Base-by-base conservation (phyloP, 345 rosid species). In the Isatis tinctoria region DNA sequence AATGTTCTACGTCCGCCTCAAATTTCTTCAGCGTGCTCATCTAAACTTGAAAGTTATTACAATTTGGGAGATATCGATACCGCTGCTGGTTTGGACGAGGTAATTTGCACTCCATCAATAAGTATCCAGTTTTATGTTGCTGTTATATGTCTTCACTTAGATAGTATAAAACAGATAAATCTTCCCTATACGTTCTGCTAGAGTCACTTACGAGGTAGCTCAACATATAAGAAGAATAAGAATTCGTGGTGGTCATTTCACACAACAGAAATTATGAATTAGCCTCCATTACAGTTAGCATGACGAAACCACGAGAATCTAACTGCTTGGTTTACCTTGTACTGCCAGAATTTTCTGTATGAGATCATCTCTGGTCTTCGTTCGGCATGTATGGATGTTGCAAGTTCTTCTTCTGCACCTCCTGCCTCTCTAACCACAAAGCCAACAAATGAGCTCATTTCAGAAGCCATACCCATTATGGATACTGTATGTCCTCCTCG, bases 1-100 rank as follows among this genome's bases (percentile, higher is more conserved):
- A 92, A 87, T 73, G 86, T 92, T 64, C 90, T 95, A 65, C 96
- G 76, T 65, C 99, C 99, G 48, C 99, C 99, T 79, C 91, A 68
- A 67, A 75, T 74, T 52, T 75, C 88, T 56, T 65, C 88, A 65
- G 52, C 81, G 54, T 69, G 67, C 76, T 72, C 93, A 66, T 83
- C 82, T 72, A 90, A 87, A 79, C 84, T 83, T 75, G 97, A 90
- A 81, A 95, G 88, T 69, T 92, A 92, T 78, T 91, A 84, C 79
- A 85, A 87, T 76, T 73, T 89, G 69, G 91, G 86, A 60, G 86
- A 88, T 78, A 66, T 89, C 83, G 82, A 86, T 66, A 71, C 74
- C 39, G 69, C 82, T 57, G 67, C 83, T 74, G 87, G 79, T 74
- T 76, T 85, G 83, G 90, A 92, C 67, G 96, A 95, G 94, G 93